These are phyloP conservation scores for Melocanna baccifera DNA, from an alignment of 176 grass and related monocot genomes.

Conservation along the genomic window DNA sequence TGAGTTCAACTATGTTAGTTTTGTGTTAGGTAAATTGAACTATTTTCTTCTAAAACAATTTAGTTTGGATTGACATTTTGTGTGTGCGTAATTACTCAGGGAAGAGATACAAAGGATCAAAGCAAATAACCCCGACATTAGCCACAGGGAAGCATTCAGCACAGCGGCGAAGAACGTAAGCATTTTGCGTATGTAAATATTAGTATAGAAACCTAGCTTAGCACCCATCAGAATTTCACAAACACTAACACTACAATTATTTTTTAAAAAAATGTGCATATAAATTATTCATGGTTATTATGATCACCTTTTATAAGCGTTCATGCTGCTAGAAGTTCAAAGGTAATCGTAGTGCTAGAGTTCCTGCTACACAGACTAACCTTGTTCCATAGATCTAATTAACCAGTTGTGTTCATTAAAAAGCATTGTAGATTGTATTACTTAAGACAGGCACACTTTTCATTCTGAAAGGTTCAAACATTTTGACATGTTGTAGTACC, in stretches of 20 bases:
- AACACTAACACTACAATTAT: neutral
- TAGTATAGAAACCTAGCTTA: neutral
- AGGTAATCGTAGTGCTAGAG: neutral
- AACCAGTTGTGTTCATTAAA: neutral
- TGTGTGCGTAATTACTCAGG: conserved; percentile 27
- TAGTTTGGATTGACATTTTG: neutral
- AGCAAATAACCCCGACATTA: conserved; percentile 89
- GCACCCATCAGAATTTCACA: neutral
- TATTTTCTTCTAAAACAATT: neutral
- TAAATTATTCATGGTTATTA: neutral
- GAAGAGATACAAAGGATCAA: conserved; percentile 97
- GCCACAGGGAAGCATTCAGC: conserved; percentile 94
- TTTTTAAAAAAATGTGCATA: neutral
- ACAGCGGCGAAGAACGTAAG: conserved; percentile 97
- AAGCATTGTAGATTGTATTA: neutral
- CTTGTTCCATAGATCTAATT: neutral
- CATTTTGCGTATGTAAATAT: neutral
- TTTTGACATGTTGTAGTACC: neutral
- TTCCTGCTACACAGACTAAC: neutral
- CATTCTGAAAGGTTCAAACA: neutral
- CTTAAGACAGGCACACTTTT: neutral
- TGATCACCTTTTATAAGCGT: neutral
- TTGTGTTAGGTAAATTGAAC: neutral
- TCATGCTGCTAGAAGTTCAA: neutral
- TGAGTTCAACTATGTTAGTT: conserved; percentile 26